phyloP scores from a whole-genome alignment of 768 basidiomycete species.

The Rhizopogon rudus region DNA sequence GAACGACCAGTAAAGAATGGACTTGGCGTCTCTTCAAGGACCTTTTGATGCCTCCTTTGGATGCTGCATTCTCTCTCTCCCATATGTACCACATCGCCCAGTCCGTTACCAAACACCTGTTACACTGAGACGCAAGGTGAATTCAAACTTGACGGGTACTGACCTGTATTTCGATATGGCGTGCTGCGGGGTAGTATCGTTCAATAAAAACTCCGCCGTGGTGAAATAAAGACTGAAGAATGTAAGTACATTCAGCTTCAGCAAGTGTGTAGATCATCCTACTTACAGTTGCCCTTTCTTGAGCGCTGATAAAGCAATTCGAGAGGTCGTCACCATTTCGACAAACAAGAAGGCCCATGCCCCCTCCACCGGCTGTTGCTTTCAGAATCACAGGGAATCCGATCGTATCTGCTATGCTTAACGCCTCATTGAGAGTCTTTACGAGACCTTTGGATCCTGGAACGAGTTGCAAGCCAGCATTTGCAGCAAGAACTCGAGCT shows the following conservation, averaged over 20 bases:
- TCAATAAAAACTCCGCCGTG: conserved; percentile 54
- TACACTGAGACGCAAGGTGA: not conserved
- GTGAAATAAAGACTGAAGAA: conserved; percentile 39
- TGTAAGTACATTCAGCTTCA: not conserved
- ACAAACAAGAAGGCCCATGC: conserved; percentile 62
- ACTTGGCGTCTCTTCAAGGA: conserved; percentile 66
- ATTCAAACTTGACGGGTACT: not conserved
- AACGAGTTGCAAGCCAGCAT: conserved; percentile 49
- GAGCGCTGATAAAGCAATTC: conserved; percentile 30
- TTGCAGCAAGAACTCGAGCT: conserved; percentile 39
- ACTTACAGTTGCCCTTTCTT: conserved; percentile 41
- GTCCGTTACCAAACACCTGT: conserved; percentile 64
- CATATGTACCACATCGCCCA: conserved; percentile 54
- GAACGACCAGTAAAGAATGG: conserved; percentile 46
- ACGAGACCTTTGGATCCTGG: conserved; percentile 53
- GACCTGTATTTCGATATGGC: conserved; percentile 68
- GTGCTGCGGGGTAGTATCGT: conserved; percentile 46
- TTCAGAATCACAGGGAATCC: conserved; percentile 65
- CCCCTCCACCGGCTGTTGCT: conserved; percentile 66
- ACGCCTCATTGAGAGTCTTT: conserved; percentile 33
- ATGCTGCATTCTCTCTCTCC: conserved; percentile 69
- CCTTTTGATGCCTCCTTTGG: conserved; percentile 68
- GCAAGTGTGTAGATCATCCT: not conserved
- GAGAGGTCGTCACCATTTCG: conserved; percentile 32
- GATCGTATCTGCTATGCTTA: conserved; percentile 33